Conservation (phyloP, 805 yeast genomes). For the Sporopachydermia quercuum region DNA sequence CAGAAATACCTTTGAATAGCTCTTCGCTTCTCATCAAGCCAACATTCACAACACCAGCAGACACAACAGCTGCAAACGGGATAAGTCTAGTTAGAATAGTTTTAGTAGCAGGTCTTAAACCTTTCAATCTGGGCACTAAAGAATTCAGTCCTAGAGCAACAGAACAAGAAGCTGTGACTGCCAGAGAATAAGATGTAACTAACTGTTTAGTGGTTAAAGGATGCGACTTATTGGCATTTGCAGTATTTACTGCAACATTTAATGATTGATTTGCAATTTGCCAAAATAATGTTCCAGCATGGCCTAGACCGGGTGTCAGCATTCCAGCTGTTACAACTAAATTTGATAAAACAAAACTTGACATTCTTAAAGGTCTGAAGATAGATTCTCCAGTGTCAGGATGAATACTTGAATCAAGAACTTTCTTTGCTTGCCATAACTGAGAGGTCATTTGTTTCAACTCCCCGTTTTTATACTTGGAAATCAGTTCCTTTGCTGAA, state of each 20-base stretch:
- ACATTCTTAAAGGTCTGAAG: slow-evolving; percentile 89
- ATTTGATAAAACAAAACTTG: slow-evolving; percentile 85
- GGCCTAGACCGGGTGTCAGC: slow-evolving; percentile 89
- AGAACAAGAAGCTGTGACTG: slow-evolving; percentile 88
- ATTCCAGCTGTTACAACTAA: slow-evolving; percentile 93
- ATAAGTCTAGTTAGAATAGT: slow-evolving; percentile 72
- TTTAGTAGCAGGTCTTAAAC: slow-evolving; percentile 53
- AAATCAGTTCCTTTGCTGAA: slow-evolving; percentile 46
- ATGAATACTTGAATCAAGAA: slow-evolving; percentile 84
- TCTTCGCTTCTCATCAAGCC: slow-evolving; percentile 94
- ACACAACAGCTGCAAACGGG: slow-evolving; percentile 97
- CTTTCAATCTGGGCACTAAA: slow-evolving; percentile 71
- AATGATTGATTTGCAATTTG: slow-evolving; percentile 94
- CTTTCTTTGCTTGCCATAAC: slow-evolving; percentile 77
- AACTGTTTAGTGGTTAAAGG: slow-evolving; percentile 73
- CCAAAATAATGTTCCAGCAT: slow-evolving; percentile 90
- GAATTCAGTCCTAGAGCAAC: slow-evolving; percentile 91
- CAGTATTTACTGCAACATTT: slow-evolving; percentile 92
- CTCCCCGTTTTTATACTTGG: slow-evolving; percentile 62
- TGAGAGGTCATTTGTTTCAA: slow-evolving; percentile 54
- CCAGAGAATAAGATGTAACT: slow-evolving; percentile 64
- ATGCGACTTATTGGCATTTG: slow-evolving; percentile 91
- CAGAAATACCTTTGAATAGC: slow-evolving; percentile 69
- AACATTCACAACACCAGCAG: slow-evolving; percentile 95
- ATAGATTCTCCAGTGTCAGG: slow-evolving; percentile 96